phyloP scores from a whole-genome alignment of 495 filamentous ascomycete genomes.

The Neurospora discreta region DNA sequence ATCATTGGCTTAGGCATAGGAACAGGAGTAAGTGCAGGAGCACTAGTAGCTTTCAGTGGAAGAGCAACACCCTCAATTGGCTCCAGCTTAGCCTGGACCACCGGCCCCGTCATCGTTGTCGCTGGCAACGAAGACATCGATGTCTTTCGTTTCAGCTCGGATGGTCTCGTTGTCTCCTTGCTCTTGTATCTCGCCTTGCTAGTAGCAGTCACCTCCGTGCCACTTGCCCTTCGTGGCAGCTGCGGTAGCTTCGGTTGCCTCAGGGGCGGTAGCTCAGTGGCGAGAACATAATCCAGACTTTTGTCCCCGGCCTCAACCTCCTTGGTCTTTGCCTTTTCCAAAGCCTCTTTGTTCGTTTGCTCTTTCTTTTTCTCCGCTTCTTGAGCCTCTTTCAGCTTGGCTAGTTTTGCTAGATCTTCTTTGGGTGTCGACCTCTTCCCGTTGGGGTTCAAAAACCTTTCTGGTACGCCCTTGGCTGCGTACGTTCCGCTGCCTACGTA shows the following conservation, averaged over 20 bases:
- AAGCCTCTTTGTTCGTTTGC: not conserved
- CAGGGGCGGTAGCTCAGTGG: not conserved
- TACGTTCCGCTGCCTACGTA: slow-evolving; percentile 53
- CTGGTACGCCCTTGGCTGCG: slow-evolving; percentile 59
- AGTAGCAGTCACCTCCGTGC: not conserved
- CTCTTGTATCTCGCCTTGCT: not conserved
- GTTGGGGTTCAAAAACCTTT: slow-evolving; percentile 46
- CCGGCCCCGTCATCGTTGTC: not conserved
- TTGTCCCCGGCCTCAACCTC: not conserved
- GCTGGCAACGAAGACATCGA: not conserved
- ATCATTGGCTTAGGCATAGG: not conserved
- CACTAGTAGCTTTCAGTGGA: not conserved
- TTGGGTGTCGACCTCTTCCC: slow-evolving; percentile 16
- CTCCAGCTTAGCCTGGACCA: not conserved
- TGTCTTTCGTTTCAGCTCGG: not conserved
- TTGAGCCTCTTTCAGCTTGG: slow-evolving; percentile 1
- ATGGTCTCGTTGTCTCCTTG: not conserved
- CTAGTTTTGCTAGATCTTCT: not conserved
- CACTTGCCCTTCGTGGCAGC: not conserved
- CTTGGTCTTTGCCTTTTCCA: not conserved
- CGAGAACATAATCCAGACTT: not conserved
- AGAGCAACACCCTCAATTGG: not conserved
- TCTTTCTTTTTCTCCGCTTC: slow-evolving; percentile 1
- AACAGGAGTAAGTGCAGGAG: not conserved
- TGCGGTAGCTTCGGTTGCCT: not conserved